A percentile compares a stretch with the other conserved stretches of the same genome.
Evolutionary conservation across 129 eudicot genomes (phyloP).

Genomic region (Artemisia argyi): DNA sequence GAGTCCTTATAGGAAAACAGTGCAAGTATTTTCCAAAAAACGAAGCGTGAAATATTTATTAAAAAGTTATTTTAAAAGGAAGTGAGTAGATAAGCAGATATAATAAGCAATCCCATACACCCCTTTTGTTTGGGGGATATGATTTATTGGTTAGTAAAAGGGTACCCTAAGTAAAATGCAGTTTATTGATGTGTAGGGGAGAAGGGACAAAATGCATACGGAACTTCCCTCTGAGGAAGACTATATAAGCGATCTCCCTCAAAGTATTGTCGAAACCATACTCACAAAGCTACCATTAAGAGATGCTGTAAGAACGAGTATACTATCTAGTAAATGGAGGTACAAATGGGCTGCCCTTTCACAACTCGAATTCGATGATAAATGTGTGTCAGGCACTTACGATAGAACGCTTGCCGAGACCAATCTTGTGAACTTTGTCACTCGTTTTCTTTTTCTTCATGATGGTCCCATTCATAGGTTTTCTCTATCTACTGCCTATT

Average conservation of each 20-base stretch:
- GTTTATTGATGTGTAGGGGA: constrained; percentile 15
- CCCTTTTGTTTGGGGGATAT: not conserved
- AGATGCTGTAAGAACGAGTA: constrained; percentile 14
- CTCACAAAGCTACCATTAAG: constrained; percentile 70
- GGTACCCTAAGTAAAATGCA: not conserved
- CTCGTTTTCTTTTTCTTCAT: constrained; percentile 73
- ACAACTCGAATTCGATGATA: constrained; percentile 16
- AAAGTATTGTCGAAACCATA: constrained; percentile 75
- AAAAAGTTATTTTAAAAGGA: too few relatives aligned
- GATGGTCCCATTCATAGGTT: constrained; percentile 91
- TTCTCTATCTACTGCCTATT: constrained; percentile 48
- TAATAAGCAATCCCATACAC: too few relatives aligned
- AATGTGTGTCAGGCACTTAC: constrained; percentile 20
- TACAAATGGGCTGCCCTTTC: constrained; percentile 21
- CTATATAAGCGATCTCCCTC: constrained; percentile 83
- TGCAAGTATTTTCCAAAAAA: too few relatives aligned
- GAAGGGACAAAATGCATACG: constrained; percentile 39
- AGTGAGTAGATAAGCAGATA: too few relatives aligned
- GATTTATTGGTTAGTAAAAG: not conserved
- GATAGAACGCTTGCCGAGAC: constrained; percentile 52
- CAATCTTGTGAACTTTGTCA: constrained; percentile 57
- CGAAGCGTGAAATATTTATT: too few relatives aligned
- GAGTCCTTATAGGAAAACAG: too few relatives aligned
- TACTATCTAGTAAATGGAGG: constrained; percentile 15
- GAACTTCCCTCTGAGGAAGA: constrained; percentile 43